Conservation (phyloP, 176 grass and related monocot species). For the Aegilops umbellulata region DNA sequence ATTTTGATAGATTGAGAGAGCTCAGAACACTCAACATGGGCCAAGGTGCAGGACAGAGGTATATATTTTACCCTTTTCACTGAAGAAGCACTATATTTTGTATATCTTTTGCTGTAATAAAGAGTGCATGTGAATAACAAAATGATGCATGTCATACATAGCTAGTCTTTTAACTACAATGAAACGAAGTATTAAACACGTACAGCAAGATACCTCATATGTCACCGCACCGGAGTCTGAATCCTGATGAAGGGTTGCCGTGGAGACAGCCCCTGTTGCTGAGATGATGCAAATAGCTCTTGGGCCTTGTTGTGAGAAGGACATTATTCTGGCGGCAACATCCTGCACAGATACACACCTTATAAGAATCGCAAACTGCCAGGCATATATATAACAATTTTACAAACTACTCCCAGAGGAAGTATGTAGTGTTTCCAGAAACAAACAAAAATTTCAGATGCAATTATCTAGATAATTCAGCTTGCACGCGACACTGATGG, state of each 20-base stretch:
- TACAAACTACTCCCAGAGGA: background rate
- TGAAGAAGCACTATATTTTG: background rate
- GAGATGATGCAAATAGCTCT: constrained; percentile 91
- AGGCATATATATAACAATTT: background rate
- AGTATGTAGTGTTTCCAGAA: background rate
- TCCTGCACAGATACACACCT: constrained; percentile 50
- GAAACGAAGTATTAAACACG: background rate
- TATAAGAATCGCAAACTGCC: background rate
- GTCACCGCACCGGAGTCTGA: constrained; percentile 62
- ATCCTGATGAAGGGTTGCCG: constrained; percentile 74
- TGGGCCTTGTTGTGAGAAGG: constrained; percentile 92
- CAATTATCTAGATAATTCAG: background rate
- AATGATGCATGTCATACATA: background rate
- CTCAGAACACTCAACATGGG: background rate
- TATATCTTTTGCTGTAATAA: background rate
- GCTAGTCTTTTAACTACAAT: background rate
- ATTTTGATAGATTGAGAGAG: background rate
- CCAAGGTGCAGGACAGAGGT: background rate
- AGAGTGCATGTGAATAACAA: background rate
- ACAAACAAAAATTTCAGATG: background rate
- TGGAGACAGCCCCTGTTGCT: constrained; percentile 79
- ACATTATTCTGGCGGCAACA: constrained; percentile 80
- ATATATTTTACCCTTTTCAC: constrained; percentile 9
- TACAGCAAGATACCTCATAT: constrained; percentile 61
- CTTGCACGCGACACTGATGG: background rate